These are phyloP conservation scores for Thraustotheca clavata DNA, from an alignment of 352 stramenopile species.

Conservation along the genomic window DNA sequence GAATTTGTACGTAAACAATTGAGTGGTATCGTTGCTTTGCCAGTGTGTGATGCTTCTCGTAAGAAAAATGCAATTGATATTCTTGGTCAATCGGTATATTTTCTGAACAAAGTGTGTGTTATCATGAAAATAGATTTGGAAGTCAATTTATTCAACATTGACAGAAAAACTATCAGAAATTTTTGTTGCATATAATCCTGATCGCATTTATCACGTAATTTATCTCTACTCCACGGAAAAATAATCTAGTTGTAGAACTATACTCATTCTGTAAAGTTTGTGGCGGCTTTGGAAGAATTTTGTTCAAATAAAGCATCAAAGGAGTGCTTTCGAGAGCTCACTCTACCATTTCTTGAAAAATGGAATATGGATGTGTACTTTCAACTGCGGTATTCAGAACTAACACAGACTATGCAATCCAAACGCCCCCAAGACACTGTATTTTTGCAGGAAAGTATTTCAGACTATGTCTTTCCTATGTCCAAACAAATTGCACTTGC, in stretches of 20 bases:
- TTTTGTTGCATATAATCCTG: slow-evolving; percentile 68
- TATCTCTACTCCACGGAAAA: neutral
- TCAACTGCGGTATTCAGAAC: slow-evolving; percentile 51
- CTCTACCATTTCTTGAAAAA: slow-evolving; percentile 76
- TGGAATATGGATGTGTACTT: slow-evolving; percentile 88
- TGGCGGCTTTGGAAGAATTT: slow-evolving; percentile 45
- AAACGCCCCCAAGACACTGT: slow-evolving; percentile 22
- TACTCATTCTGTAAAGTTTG: slow-evolving; percentile 63
- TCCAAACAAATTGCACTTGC: neutral
- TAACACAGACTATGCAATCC: slow-evolving; percentile 38
- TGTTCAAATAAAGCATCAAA: slow-evolving; percentile 51
- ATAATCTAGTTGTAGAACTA: slow-evolving; percentile 38
- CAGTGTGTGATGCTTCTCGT: slow-evolving; percentile 54
- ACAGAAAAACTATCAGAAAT: slow-evolving; percentile 56
- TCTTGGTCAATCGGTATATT: slow-evolving; percentile 45
- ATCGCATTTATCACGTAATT: slow-evolving; percentile 50
- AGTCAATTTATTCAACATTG: slow-evolving; percentile 59
- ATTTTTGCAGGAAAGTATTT: neutral
- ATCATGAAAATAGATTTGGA: slow-evolving; percentile 40
- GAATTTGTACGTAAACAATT: slow-evolving; percentile 72
- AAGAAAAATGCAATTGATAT: slow-evolving; percentile 62
- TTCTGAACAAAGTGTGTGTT: neutral
- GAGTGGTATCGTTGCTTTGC: slow-evolving; percentile 39
- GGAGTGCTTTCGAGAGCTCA: slow-evolving; percentile 50
- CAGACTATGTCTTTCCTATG: slow-evolving; percentile 1